Evolutionary conservation across 495 filamentous ascomycete genomes (phyloP), one percentile per base, ranked within the genome.

Genomic region (Aspergillus cavernicola): DNA sequence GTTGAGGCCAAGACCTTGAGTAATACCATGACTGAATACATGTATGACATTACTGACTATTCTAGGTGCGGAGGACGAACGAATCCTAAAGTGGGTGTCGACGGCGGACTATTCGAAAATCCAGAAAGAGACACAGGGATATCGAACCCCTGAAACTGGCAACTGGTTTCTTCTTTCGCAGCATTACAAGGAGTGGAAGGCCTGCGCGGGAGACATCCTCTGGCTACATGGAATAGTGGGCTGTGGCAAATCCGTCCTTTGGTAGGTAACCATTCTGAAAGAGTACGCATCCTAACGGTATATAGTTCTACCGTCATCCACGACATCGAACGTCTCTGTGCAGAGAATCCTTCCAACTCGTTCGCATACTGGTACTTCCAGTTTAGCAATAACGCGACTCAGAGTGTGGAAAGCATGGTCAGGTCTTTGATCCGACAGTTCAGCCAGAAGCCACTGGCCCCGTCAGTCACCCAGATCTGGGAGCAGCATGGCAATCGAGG

Each of bases 281-380:
- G 15, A 33, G 18, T 20, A 19, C 45, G 8, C 7, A 19, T 7
- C 1, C 45, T 49, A 36, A 49, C 29, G 6, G 19, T 37, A 3
- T 2, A 3, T 19, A 52, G 56, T 28, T 57, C 59, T 35, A 61
- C 59, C 0, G 26, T 55, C 7, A 57, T 61, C n/a, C 18, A 38
- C 6, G 54, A 61, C 26, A 57, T 57, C 22, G 15, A 54, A 16
- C 9, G 24, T 28, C 12, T 33, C 20, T 61, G 53, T 23, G 6
- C 0, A 7, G 4, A 19, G 11, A 38, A 51, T 43, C 2, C 15
- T 16, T 44, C 50, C 5, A 49, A 29, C 6, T 10, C 4, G 1
- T 29, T 55, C 24, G 51, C 33, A 10, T 61, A 61, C 47, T 61
- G 59, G 59, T 61, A 61, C 51, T 61, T 61, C 19, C 45, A 55